Evolutionary conservation across 345 rosid genomes (phyloP), one percentile per base, ranked within the genome.

Genomic region (Viola odorata): DNA sequence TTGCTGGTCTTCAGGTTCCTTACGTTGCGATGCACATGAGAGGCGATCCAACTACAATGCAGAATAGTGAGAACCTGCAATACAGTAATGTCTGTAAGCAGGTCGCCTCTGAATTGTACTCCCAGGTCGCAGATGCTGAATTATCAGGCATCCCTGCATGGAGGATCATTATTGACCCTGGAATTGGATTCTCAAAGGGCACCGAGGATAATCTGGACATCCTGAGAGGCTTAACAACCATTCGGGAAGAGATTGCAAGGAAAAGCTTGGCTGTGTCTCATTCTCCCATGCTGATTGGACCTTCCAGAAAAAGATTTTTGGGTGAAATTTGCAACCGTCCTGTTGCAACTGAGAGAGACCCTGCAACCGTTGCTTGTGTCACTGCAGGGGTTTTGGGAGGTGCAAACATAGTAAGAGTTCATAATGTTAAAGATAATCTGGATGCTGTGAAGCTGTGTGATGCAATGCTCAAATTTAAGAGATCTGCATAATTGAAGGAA

Each of bases 1-100:
- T 94, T 44, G 82, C 89, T 12, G 69, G 65, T 23, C 87, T 91
- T 42, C 74, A 75, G 42, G 92, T 83, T 72, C 96, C 96, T 58
- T 90, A 86, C 45, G 75, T 90, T 50, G 80, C 80, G 2, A 94
- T 90, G 97, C 97, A 94, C 83, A 92, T 90, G 99, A 87, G 97
- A 73, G 99, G 91, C 56, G 89, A 92, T 72, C 95, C 95, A 36
- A 55, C 76, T 37, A 85, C 96, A 40, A 90, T 90, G 96, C 99
- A 94, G 72, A 85, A 67, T 63, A 48, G 57, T 64, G 84, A 88
- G 59, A 86, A 94, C 74, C 63, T 90, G 72, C 76, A 83, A 14
- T 90, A 90, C 36, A 57, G 73, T 55, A 76, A 94, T 76, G 82
- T 85, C 16, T 86, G 95, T 67, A 66, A 69, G 54, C 82, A 88